Base-by-base conservation (phyloP, 108 stramenopile species). In the Ochromonas danica region DNA sequence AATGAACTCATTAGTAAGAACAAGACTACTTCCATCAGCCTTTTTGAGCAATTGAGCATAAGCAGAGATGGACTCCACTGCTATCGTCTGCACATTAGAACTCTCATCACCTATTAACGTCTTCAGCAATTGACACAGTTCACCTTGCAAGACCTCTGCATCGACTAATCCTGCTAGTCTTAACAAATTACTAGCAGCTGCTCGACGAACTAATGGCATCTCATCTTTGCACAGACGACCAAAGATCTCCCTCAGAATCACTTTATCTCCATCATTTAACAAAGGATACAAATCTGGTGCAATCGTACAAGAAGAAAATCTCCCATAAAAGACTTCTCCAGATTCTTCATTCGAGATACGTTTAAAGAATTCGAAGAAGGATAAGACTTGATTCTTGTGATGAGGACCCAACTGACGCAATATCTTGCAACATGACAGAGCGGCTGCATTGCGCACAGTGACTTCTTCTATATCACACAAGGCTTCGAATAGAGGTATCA, bases 391-490 rank as follows among this genome's bases (percentile, higher is more conserved):
- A 36, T 45, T 75, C 28, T 60, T 75, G 31, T 75, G 72, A 27
- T 39, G 25, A 3, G 72, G 72, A 42, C n/a, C 72, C 51, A 75
- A 31, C 40, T 75, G 72, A 3, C 22, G 3, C 72, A 75, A 41
- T 33, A 75, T 75, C 31, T 60, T 75, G 10, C 10, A 27, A 27
- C 17, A 17, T 3, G 72, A 39, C 6, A 14, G 3, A 3, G 40
- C 28, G 31, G 40, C 36, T 33, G 72, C 72, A 27, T 17, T 31
- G 6, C 72, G 72, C 36, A 75, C 72, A 6, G 51, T 60, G 14
- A 60, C 31, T 75, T 75, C 72, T 36, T 75, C 72, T 27, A 75
- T 42, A 36, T 60, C 43, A 36, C 72, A 75, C 40, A 75, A 41
- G 6, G 40, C 3, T 41, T 75, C 72, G 40, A 75, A 57, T 3